A percentile compares a stretch with the other conserved stretches of the same genome.
Evolutionary conservation across 2,329 filamentous ascomycete genomes (phyloP).

Genomic region (Aspergillus cejpii): DNA sequence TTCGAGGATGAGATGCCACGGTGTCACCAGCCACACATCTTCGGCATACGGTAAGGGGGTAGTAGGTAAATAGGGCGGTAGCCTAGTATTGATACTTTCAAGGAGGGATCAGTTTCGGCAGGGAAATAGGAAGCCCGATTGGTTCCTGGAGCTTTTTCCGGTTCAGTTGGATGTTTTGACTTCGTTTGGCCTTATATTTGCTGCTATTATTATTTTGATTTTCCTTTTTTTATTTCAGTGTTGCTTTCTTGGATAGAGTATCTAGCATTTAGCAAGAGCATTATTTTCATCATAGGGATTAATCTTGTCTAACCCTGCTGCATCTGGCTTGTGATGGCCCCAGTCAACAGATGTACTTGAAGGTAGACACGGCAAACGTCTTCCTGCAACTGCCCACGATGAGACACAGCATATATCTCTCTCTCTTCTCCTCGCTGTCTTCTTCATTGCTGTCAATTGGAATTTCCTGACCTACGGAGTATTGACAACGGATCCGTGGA

Average conservation of each 20-base stretch:
- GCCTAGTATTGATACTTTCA: background rate
- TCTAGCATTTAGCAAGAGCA: conserved; percentile 4
- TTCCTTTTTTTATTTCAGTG: conserved; percentile 3
- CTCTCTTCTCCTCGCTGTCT: conserved; percentile 6
- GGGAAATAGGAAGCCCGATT: background rate
- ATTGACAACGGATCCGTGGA: too few species aligned
- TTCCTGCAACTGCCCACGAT: conserved; percentile 16
- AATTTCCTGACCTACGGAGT: too few species aligned
- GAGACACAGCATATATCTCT: conserved; percentile 11
- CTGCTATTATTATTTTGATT: background rate
- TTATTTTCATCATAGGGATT: conserved; percentile 4
- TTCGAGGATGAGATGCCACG: background rate
- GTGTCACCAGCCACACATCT: background rate
- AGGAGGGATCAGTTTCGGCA: background rate
- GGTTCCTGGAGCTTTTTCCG: background rate
- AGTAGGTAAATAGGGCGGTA: background rate
- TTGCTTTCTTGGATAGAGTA: too few species aligned
- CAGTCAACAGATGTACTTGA: conserved; percentile 12
- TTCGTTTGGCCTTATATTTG: background rate
- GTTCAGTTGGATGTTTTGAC: background rate
- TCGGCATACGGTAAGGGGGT: too few species aligned
- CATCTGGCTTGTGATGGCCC: conserved; percentile 21
- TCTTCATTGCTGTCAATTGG: background rate
- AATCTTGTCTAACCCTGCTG: conserved; percentile 17
- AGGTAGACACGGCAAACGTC: conserved; percentile 12